Evolutionary conservation across 2,329 filamentous ascomycete species (phyloP).

Genomic region (Aspergillus bombycis): DNA sequence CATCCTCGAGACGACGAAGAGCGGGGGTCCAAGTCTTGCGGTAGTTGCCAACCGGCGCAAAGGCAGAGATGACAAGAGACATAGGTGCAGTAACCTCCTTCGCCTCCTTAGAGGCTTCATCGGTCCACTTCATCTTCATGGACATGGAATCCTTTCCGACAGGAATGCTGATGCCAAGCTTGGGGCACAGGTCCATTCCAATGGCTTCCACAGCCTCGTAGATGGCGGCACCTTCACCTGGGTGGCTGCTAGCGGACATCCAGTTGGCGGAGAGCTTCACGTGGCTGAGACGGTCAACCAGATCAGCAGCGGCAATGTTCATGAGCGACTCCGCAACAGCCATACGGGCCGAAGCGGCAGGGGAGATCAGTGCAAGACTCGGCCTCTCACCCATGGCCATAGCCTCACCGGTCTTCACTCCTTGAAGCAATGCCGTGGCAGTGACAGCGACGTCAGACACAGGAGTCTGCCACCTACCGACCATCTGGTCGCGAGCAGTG

Average conservation of each 20-base stretch:
- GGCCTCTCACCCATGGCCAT: conserved; percentile 98
- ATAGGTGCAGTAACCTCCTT: conserved; percentile 92
- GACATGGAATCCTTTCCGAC: conserved; percentile 98
- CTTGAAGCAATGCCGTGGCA: conserved; percentile 73
- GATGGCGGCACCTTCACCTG: conserved; percentile 86
- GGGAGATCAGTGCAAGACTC: conserved; percentile 82
- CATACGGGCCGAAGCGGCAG: conserved; percentile 91
- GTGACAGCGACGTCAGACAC: conserved; percentile 95
- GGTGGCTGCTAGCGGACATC: conserved; percentile 96
- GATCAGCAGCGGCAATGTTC: conserved; percentile 83
- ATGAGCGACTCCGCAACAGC: conserved; percentile 90
- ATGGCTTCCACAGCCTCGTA: conserved; percentile 95
- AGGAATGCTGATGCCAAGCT: conserved; percentile 88
- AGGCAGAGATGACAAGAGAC: conserved; percentile 88
- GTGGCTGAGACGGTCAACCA: conserved; percentile 72
- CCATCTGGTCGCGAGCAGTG: conserved; percentile 89
- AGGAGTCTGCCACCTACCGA: conserved; percentile 93
- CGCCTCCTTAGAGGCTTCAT: conserved; percentile 64
- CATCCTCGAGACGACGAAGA: conserved; percentile 78
- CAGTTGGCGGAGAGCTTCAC: conserved; percentile 94
- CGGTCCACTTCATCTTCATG: conserved; percentile 97
- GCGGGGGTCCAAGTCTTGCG: conserved; percentile 92
- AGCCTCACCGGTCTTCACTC: conserved; percentile 82
- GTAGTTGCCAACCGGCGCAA: conserved; percentile 80
- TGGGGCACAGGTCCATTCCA: conserved; percentile 87